Percentiles rank a stretch among this genome's conserved stretches.
phyloP scores from a whole-genome alignment of 2,329 filamentous ascomycete species.

The Aspergillus quadrilineatus region DNA sequence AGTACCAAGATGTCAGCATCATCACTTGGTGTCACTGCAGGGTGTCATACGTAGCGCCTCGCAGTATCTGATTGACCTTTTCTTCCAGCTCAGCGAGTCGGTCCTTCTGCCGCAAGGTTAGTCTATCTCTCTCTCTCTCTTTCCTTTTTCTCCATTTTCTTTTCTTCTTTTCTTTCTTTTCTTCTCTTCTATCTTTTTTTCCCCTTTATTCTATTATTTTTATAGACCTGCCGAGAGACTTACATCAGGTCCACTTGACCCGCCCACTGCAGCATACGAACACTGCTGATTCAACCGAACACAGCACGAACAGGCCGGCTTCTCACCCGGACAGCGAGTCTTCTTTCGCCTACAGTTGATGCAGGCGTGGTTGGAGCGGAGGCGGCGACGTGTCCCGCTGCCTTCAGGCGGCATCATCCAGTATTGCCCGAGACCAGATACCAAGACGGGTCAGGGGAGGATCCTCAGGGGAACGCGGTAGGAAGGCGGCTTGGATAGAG shows the following conservation, averaged over 20 bases:
- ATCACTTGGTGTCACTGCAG: not conserved
- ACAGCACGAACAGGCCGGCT: conserved; percentile 53
- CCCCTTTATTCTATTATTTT: no score
- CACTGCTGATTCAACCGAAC: conserved; percentile 50
- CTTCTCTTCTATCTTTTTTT: no score
- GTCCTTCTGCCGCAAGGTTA: conserved; percentile 44
- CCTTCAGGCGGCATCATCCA: conserved; percentile 15
- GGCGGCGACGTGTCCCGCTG: conserved; percentile 27
- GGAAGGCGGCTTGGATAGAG: no score
- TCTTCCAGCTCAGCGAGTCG: conserved; percentile 53
- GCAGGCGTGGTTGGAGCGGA: conserved; percentile 37
- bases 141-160: no score
- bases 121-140: not conserved
- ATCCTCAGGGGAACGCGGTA: no score
- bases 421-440: no score
- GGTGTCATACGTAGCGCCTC: conserved; percentile 37
- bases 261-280: conserved; percentile 43
- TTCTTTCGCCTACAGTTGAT: conserved; percentile 55
- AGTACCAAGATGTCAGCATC: not conserved
- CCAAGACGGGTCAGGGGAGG: no score
- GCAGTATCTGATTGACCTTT: conserved; percentile 53
- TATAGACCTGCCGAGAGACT: not conserved
- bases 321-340: conserved; percentile 54
- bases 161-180: no score
- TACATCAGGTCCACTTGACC: conserved; percentile 49